phyloP scores from a whole-genome alignment of 2,329 filamentous ascomycete genomes.

The Talaromyces piceae region DNA sequence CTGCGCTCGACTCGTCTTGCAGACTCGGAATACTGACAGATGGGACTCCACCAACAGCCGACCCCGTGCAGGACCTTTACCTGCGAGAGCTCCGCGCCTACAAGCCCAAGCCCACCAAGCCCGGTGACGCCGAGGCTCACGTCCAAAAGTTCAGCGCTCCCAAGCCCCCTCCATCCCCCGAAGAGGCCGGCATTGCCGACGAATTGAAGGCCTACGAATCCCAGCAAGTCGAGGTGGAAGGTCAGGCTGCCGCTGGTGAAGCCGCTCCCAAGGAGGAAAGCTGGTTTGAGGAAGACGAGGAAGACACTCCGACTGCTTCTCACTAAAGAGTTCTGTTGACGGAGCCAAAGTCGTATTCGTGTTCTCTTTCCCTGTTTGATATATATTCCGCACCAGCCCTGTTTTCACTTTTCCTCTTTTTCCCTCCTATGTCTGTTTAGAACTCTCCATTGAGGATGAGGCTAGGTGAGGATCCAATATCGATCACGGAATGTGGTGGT shows the following conservation, averaged over 20 bases:
- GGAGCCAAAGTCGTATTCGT: too few species aligned
- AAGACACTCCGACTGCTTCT: constrained; percentile 36
- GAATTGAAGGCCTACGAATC: constrained; percentile 91
- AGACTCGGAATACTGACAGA: not conserved
- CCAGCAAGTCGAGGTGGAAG: constrained; percentile 91
- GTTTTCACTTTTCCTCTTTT: too few species aligned
- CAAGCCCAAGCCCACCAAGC: constrained; percentile 78
- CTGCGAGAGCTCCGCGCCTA: constrained; percentile 92
- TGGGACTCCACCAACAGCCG: constrained; percentile 52
- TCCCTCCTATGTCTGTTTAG: not conserved
- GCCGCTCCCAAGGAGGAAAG: constrained; percentile 56
- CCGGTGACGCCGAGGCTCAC: constrained; percentile 78
- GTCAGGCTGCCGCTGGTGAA: constrained; percentile 60
- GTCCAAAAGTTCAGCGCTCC: constrained; percentile 82
- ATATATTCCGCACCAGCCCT: not conserved
- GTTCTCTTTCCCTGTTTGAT: not conserved
- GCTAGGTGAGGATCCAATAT: not conserved
- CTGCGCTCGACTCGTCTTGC: not conserved
- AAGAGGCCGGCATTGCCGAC: constrained; percentile 86
- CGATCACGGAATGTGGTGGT: not conserved
- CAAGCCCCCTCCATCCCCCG: constrained; percentile 76
- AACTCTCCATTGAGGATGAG: not conserved
- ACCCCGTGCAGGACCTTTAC: constrained; percentile 97
- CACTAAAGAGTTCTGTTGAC: constrained; percentile 24
- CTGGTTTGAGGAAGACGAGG: constrained; percentile 76